Evolutionary conservation across 1,284 basidiomycete genomes (phyloP).

Genomic region (Trichosporon sp.): DNA sequence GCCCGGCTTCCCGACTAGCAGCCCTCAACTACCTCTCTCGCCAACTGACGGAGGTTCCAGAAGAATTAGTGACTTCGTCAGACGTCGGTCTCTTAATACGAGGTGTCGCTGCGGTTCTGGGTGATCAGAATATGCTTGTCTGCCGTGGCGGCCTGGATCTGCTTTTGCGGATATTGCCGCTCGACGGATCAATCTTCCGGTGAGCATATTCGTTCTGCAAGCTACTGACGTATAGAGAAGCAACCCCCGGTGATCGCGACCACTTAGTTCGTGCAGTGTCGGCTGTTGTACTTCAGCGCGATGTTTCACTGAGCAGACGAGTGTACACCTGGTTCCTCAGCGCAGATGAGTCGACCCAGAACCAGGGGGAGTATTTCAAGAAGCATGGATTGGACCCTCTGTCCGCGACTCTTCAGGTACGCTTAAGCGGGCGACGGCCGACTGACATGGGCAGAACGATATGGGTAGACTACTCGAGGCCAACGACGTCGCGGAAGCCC

Average conservation of each 20-base stretch:
- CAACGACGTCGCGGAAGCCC: conserved; percentile 66
- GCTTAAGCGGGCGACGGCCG: conserved; percentile 23
- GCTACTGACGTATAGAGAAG: conserved; percentile 33
- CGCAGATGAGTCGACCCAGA: conserved; percentile 66
- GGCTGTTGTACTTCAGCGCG: conserved; percentile 80
- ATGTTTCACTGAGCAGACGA: conserved; percentile 86
- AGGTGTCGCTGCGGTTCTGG: conserved; percentile 79
- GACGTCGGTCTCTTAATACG: conserved; percentile 90
- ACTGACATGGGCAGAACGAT: conserved; percentile 55
- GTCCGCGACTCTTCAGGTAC: conserved; percentile 62
- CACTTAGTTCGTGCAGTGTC: conserved; percentile 74
- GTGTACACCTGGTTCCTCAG: conserved; percentile 92
- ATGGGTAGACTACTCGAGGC: conserved; percentile 61
- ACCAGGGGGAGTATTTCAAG: conserved; percentile 67
- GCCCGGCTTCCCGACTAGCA: conserved; percentile 77
- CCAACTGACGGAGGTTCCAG: conserved; percentile 58
- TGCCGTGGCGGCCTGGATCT: conserved; percentile 76
- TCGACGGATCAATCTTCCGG: conserved; percentile 67
- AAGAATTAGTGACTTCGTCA: conserved; percentile 51
- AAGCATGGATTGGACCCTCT: conserved; percentile 66
- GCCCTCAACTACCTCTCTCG: conserved; percentile 82
- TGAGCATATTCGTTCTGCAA: conserved; percentile 31
- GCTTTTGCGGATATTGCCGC: conserved; percentile 65
- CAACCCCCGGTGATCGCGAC: conserved; percentile 60
- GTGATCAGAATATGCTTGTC: conserved; percentile 84